phyloP scores from a whole-genome alignment of 2,329 filamentous ascomycete genomes.

The Ophiocordyceps camponoti-saundersi region DNA sequence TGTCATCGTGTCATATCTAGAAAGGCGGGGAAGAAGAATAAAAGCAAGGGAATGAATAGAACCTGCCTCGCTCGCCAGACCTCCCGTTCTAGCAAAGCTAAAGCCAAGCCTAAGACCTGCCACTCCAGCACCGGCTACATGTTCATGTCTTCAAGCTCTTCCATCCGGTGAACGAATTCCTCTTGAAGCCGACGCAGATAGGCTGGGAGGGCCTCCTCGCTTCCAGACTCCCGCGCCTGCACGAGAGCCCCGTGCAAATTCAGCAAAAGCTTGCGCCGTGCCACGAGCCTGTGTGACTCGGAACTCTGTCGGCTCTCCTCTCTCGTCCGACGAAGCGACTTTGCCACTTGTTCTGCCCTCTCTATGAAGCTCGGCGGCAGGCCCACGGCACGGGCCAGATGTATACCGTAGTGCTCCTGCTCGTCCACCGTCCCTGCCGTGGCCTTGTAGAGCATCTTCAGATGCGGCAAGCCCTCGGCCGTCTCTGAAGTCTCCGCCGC shows the following conservation, averaged over 20 bases:
- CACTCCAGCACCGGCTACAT: background rate
- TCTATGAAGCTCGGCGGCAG: conserved; percentile 52
- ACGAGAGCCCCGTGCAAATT: conserved; percentile 55
- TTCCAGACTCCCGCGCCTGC: conserved; percentile 47
- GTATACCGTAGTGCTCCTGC: conserved; percentile 61
- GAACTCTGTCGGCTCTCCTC: conserved; percentile 42
- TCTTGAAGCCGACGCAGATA: conserved; percentile 32
- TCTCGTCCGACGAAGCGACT: conserved; percentile 38
- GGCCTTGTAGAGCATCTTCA: conserved; percentile 82
- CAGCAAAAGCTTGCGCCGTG: conserved; percentile 57
- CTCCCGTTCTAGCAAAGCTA: too few species aligned
- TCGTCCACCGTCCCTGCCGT: conserved; percentile 53
- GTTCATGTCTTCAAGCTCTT: conserved; percentile 33
- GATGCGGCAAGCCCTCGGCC: conserved; percentile 34
- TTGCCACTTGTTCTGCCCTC: conserved; percentile 49
- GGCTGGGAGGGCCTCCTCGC: conserved; percentile 37
- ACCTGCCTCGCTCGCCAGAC: too few species aligned
- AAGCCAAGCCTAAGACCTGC: too few species aligned
- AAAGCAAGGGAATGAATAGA: too few species aligned
- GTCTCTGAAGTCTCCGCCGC: conserved; percentile 43
- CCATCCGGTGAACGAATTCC: conserved; percentile 61
- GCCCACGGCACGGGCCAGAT: conserved; percentile 57
- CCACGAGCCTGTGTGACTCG: conserved; percentile 37
- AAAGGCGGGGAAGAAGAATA: background rate
- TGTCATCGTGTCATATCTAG: background rate